A percentile compares a stretch with the other conserved stretches of the same genome.
Evolutionary conservation across 2,329 filamentous ascomycete species (phyloP).

Genomic region (Claviceps cyperi): DNA sequence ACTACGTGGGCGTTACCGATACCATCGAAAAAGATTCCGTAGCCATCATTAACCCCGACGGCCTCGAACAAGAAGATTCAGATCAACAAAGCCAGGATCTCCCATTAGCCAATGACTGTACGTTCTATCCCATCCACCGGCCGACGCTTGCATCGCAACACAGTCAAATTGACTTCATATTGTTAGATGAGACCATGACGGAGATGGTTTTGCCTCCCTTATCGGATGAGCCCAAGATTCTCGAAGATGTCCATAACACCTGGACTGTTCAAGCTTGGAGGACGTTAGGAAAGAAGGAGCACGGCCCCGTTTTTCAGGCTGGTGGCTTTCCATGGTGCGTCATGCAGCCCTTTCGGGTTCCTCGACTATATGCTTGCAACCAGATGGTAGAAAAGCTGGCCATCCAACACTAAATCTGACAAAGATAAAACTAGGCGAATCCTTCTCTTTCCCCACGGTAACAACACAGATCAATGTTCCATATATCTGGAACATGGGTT

Average conservation of each 20-base stretch:
- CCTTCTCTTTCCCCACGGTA: constrained; percentile 88
- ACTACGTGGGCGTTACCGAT: constrained; percentile 36
- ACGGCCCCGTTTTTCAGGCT: constrained; percentile 77
- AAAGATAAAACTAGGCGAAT: constrained; percentile 51
- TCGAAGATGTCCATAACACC: constrained; percentile 62
- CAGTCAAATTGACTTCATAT: background rate
- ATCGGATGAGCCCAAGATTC: constrained; percentile 60
- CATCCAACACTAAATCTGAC: background rate
- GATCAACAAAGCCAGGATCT: constrained; percentile 31
- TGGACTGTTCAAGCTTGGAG: constrained; percentile 86
- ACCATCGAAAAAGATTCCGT: constrained; percentile 36
- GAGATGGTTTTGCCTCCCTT: constrained; percentile 61
- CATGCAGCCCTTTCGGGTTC: background rate
- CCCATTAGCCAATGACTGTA: constrained; percentile 39
- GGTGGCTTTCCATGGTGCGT: constrained; percentile 75
- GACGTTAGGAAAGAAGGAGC: constrained; percentile 60
- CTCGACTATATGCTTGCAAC: background rate
- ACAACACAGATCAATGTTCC: constrained; percentile 84
- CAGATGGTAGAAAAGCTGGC: background rate
- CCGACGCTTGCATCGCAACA: background rate
- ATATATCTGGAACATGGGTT: constrained; percentile 96
- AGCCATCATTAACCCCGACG: constrained; percentile 40
- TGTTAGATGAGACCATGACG: constrained; percentile 68
- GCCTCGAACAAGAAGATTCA: constrained; percentile 28
- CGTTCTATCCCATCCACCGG: constrained; percentile 13